Conservation (phyloP, 2,329 filamentous ascomycete species). For the Sporothrix pseudoabietina region DNA sequence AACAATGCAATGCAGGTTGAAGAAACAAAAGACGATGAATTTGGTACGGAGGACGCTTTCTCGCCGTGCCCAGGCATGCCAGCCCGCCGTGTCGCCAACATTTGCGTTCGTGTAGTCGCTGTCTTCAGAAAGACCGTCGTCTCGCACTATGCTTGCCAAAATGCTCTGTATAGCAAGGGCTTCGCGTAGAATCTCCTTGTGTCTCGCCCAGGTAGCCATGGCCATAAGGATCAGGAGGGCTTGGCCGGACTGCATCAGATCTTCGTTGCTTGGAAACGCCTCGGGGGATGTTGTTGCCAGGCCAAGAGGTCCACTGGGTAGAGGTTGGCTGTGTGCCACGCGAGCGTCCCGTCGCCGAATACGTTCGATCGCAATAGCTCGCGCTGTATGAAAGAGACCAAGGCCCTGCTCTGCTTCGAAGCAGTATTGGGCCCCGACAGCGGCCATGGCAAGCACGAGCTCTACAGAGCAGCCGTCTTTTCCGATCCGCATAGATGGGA, state of each 20-base stretch:
- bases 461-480: constrained; percentile 39
- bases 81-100: not conserved
- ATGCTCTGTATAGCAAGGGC: constrained; percentile 60
- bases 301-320: constrained; percentile 18
- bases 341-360: constrained; percentile 54
- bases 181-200: constrained; percentile 58
- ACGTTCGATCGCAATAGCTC: constrained; percentile 55
- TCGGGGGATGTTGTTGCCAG: constrained; percentile 22
- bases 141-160: constrained; percentile 57
- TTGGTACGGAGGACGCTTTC: constrained; percentile 58
- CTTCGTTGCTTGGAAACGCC: constrained; percentile 7
- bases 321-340: constrained; percentile 36
- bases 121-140: constrained; percentile 38
- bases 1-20: constrained; percentile 63
- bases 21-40: constrained; percentile 57
- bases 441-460: constrained; percentile 53
- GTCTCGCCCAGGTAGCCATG: constrained; percentile 59
- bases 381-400: constrained; percentile 59
- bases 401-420: constrained; percentile 56
- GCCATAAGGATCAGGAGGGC: constrained; percentile 58
- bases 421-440: constrained; percentile 51
- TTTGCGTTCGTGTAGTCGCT: constrained; percentile 42
- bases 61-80: constrained; percentile 51
- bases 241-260: constrained; percentile 52
- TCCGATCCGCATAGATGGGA: constrained; percentile 29